phyloP scores from a whole-genome alignment of 2,329 filamentous ascomycete species.

The Beauveria australis region DNA sequence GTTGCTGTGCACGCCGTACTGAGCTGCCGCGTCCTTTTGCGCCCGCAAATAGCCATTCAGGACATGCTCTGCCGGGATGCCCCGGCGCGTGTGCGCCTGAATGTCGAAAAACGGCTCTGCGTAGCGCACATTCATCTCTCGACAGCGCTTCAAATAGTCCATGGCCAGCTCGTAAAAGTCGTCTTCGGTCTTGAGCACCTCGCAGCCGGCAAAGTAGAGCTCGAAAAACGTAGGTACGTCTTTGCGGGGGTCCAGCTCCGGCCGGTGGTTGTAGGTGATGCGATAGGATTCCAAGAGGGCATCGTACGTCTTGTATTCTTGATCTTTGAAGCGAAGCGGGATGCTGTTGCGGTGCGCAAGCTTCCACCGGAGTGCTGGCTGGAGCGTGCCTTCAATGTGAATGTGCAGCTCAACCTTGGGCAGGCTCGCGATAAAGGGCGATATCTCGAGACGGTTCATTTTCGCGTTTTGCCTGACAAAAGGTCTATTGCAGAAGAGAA shows the following conservation, averaged over 20 bases:
- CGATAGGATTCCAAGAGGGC: constrained; percentile 55
- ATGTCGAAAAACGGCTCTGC: constrained; percentile 74
- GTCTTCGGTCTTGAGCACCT: constrained; percentile 53
- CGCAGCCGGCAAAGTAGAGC: constrained; percentile 71
- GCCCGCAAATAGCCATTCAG: constrained; percentile 54
- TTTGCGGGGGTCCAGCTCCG: constrained; percentile 27
- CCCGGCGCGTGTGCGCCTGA: constrained; percentile 58
- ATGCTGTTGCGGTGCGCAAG: constrained; percentile 60
- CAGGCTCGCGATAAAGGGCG: constrained; percentile 50
- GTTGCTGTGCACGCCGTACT: constrained; percentile 55
- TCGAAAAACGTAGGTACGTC: constrained; percentile 49
- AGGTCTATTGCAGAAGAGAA: neutral
- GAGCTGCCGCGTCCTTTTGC: constrained; percentile 46
- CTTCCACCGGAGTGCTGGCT: constrained; percentile 58
- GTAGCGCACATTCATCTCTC: constrained; percentile 56
- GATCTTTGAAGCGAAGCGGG: constrained; percentile 42
- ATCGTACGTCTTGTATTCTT: constrained; percentile 46
- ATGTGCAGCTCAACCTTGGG: constrained; percentile 77
- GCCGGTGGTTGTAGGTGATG: constrained; percentile 39
- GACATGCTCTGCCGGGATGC: constrained; percentile 52
- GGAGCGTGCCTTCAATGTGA: constrained; percentile 66
- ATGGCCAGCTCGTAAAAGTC: constrained; percentile 66
- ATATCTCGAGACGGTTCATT: constrained; percentile 24
- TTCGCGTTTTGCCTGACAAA: neutral
- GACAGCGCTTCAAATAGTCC: constrained; percentile 58